Percentiles rank a stretch among this genome's conserved stretches.
Conservation (phyloP, 164 flowering plant species). For the Sextonia rubra region DNA sequence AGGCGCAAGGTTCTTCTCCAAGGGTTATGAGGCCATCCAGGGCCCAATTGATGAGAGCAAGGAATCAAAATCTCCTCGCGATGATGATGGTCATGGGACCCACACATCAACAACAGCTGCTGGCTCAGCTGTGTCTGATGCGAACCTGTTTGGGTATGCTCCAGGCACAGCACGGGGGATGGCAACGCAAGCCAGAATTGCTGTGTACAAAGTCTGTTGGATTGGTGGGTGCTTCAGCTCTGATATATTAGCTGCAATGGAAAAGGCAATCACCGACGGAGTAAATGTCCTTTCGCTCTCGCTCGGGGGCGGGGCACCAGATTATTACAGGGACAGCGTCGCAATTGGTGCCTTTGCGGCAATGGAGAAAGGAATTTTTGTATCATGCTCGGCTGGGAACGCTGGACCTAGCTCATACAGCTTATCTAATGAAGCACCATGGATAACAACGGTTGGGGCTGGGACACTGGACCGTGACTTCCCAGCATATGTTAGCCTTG, state of each 20-base stretch:
- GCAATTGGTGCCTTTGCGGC: slow-evolving; percentile 40
- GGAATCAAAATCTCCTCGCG: slow-evolving; percentile 81
- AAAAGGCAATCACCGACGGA: slow-evolving; percentile 72
- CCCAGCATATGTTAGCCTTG: slow-evolving; percentile 1
- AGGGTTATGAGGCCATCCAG: slow-evolving; percentile 63
- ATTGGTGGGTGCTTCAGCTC: slow-evolving; percentile 67
- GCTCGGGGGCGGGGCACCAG: slow-evolving; percentile 58
- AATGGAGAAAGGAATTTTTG: slow-evolving; percentile 9
- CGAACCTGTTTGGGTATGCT: slow-evolving; percentile 73
- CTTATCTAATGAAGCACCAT: slow-evolving; percentile 10
- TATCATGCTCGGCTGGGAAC: slow-evolving; percentile 10
- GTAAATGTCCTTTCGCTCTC: slow-evolving; percentile 76
- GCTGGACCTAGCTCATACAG: slow-evolving; percentile 1
- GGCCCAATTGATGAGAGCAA: slow-evolving; percentile 63
- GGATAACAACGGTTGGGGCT: slow-evolving; percentile 19
- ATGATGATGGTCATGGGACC: slow-evolving; percentile 91
- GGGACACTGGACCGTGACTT: slow-evolving; percentile 11
- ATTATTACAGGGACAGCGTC: slow-evolving; percentile 53
- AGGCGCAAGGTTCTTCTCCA: slow-evolving; percentile 75
- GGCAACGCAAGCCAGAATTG: slow-evolving; percentile 72
- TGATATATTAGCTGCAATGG: slow-evolving; percentile 76
- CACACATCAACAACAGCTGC: slow-evolving; percentile 87
- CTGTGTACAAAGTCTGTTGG: slow-evolving; percentile 90
- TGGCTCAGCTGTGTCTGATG: slow-evolving; percentile 54
- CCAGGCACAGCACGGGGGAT: slow-evolving; percentile 81